Conservation (phyloP, 2,329 filamentous ascomycete genomes). For the Laburnicola sp. region DNA sequence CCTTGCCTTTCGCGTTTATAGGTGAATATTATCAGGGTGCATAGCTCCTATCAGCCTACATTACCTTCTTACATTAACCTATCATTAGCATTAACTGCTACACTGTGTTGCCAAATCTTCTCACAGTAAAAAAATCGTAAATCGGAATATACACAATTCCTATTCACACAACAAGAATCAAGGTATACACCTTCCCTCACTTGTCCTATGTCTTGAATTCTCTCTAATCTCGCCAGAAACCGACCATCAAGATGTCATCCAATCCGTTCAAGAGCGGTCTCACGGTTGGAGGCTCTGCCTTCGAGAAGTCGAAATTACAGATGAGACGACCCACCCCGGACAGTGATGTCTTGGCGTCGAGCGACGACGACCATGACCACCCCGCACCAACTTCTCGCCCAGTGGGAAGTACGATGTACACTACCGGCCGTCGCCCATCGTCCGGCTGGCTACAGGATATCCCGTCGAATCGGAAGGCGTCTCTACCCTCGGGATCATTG, state of each 20-base stretch:
- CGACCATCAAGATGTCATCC: conserved; percentile 28
- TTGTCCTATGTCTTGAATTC: not conserved
- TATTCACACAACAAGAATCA: conserved; percentile 9
- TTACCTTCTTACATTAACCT: conserved; percentile 12
- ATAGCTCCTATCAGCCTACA: conserved; percentile 13
- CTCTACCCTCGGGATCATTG: not conserved
- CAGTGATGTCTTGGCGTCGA: not conserved
- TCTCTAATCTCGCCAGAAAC: conserved; percentile 14
- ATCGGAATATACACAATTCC: conserved; percentile 5
- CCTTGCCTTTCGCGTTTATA: conserved; percentile 16
- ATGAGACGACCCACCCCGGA: not conserved
- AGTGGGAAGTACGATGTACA: conserved; percentile 12
- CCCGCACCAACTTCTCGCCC: conserved; percentile 3
- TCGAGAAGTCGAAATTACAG: conserved; percentile 54
- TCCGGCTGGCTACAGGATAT: conserved; percentile 47
- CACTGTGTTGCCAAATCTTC: conserved; percentile 13
- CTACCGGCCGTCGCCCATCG: conserved; percentile 12
- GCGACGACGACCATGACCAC: not conserved
- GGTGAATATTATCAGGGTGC: conserved; percentile 14
- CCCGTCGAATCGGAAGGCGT: not conserved
- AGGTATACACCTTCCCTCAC: conserved; percentile 17
- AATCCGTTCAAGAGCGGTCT: conserved; percentile 34
- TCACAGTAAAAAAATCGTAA: conserved; percentile 18
- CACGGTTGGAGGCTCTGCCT: conserved; percentile 32
- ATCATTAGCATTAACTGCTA: conserved; percentile 13